A percentile compares a stretch with the other conserved stretches of the same genome.
Evolutionary conservation across 768 basidiomycete genomes (phyloP).

Genomic region (Pleurotus tuber-regium): DNA sequence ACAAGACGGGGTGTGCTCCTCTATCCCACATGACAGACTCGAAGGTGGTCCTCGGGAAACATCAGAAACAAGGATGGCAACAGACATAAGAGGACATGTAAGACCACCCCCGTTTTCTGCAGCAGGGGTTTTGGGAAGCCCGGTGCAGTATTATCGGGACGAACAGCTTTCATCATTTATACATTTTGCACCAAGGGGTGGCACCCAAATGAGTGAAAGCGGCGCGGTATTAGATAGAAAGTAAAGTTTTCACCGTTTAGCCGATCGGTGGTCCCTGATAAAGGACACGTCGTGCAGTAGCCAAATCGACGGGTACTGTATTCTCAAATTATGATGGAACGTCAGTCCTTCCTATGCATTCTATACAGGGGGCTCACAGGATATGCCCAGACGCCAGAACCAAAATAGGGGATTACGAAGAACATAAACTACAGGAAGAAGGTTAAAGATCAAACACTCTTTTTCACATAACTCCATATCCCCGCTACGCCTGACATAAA

Average conservation of each 20-base stretch:
- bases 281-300: conserved; percentile 35
- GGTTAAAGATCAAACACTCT: conserved; percentile 59
- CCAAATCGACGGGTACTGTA: conserved; percentile 39
- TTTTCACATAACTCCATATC: conserved; percentile 94
- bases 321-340: conserved; percentile 30
- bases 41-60: conserved; percentile 2
- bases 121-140: not conserved
- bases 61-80: conserved; percentile 5
- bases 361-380: conserved; percentile 38
- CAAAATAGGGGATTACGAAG: conserved; percentile 40
- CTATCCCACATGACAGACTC: not conserved
- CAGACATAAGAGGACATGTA: conserved; percentile 5
- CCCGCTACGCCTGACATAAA: conserved; percentile 89
- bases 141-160: not conserved
- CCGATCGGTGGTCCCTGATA: conserved; percentile 42
- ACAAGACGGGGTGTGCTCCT: not conserved
- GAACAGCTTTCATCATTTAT: conserved; percentile 37
- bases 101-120: not conserved
- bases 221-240: conserved; percentile 30
- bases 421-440: conserved; percentile 45
- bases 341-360: conserved; percentile 25
- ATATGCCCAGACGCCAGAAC: conserved; percentile 40
- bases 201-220: conserved; percentile 23
- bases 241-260: conserved; percentile 47
- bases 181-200: conserved; percentile 32